Conservation (phyloP, 305 asterid species). For the Withania somnifera region DNA sequence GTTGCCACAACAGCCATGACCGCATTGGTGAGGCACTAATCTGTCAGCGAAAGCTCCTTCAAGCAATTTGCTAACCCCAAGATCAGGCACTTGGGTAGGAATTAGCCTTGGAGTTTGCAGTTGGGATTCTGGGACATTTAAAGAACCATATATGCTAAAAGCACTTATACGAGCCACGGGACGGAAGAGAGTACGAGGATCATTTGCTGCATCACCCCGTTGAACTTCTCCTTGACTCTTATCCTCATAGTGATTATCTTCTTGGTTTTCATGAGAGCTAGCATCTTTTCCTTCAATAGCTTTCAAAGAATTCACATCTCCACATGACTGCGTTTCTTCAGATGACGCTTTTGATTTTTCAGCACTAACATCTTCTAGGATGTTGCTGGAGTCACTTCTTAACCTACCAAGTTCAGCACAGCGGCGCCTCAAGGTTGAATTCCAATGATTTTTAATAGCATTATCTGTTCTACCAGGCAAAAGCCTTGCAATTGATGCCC, state of each 20-base stretch:
- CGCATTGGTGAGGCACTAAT: constrained; percentile 62
- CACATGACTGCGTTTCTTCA: constrained; percentile 67
- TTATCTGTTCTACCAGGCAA: constrained; percentile 95
- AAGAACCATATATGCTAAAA: constrained; percentile 30
- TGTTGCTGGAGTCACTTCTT: constrained; percentile 22
- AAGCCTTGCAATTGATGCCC: constrained; percentile 93
- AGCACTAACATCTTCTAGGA: constrained; percentile 31
- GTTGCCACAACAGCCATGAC: constrained; percentile 65
- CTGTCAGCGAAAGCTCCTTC: constrained; percentile 37
- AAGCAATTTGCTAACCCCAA: constrained; percentile 29
- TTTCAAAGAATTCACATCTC: constrained; percentile 46
- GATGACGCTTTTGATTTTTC: constrained; percentile 73
- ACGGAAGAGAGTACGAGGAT: constrained; percentile 33
- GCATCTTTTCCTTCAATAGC: constrained; percentile 45
- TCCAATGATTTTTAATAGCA: constrained; percentile 94
- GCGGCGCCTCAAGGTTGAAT: constrained; percentile 67
- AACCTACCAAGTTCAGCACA: constrained; percentile 28
- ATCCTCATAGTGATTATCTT: constrained; percentile 22
- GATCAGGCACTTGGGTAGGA: constrained; percentile 19
- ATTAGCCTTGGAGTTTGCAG: constrained; percentile 23
- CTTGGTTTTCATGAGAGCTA: constrained; percentile 36
- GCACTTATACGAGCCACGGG: constrained; percentile 73
- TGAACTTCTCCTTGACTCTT: constrained; percentile 28
- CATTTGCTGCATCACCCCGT: constrained; percentile 20
- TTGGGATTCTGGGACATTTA: constrained; percentile 30